These are phyloP conservation scores for Calvatia gigantea DNA, from an alignment of 768 basidiomycete species.

Conservation along the genomic window DNA sequence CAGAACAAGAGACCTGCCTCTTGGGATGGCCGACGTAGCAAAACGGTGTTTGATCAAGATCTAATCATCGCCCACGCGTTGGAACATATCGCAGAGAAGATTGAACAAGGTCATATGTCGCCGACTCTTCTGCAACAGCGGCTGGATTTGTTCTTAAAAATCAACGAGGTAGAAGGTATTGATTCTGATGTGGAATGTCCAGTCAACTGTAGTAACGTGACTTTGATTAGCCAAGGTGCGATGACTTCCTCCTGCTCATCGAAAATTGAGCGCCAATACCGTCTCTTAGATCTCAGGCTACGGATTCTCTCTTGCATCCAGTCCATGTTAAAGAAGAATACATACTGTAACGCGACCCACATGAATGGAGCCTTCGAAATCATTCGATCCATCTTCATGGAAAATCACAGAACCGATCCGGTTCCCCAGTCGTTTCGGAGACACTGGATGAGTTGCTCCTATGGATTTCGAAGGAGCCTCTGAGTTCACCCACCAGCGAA, in stretches of 20 bases:
- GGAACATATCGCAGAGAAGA: background rate
- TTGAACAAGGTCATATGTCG: slow-evolving; percentile 2
- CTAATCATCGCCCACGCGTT: background rate
- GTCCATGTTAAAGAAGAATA: background rate
- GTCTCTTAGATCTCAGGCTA: background rate
- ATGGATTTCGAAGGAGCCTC: background rate
- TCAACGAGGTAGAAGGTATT: background rate
- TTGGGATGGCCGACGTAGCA: background rate
- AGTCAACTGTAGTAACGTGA: background rate
- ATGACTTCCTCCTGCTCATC: background rate
- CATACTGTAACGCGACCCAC: background rate
- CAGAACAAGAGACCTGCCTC: background rate
- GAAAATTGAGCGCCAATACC: background rate
- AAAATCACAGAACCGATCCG: background rate
- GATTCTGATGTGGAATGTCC: background rate
- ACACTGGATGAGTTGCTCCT: background rate
- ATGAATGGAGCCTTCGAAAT: background rate
- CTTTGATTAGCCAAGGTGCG: background rate
- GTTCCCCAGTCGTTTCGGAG: background rate
- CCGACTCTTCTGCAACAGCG: background rate
- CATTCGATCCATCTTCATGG: background rate
- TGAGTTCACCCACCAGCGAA: no score
- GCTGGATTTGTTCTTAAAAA: background rate
- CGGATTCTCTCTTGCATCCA: background rate
- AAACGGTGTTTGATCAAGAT: background rate